Evolutionary conservation across 2,329 filamentous ascomycete species (phyloP).

Genomic region (Ophiostoma montium): DNA sequence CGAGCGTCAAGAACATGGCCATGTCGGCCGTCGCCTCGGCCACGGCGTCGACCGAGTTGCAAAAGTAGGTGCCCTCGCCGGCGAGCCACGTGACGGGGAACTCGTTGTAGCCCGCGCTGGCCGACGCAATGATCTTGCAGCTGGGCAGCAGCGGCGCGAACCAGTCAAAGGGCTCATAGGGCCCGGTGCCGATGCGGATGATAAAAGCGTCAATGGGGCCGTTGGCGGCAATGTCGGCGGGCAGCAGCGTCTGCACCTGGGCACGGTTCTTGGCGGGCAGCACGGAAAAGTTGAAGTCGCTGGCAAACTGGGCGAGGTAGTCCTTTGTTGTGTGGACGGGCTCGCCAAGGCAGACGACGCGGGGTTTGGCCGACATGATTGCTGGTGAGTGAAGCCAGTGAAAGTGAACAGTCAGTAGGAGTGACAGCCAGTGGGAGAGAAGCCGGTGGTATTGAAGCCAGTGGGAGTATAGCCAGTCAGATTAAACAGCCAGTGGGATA

Average conservation of each 20-base stretch:
- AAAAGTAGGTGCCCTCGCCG: slow-evolving; percentile 42
- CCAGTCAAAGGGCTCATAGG: slow-evolving; percentile 35
- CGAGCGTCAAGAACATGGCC: slow-evolving; percentile 57
- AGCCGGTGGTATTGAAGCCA: too few species aligned
- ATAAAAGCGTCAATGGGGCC: slow-evolving; percentile 34
- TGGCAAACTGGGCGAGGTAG: slow-evolving; percentile 25
- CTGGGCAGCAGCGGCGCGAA: slow-evolving; percentile 25
- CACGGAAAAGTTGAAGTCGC: slow-evolving; percentile 26
- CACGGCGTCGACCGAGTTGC: slow-evolving; percentile 53
- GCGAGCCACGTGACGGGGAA: slow-evolving; percentile 51
- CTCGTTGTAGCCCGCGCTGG: slow-evolving; percentile 48
- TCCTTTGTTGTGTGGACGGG: slow-evolving; percentile 25
- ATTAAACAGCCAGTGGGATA: not conserved
- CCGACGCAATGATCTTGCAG: slow-evolving; percentile 20
- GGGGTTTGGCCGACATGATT: slow-evolving; percentile 22
- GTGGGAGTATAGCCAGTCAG: too few species aligned
- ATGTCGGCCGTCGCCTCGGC: slow-evolving; percentile 59
- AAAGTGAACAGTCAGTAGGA: not conserved
- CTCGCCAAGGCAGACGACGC: slow-evolving; percentile 27
- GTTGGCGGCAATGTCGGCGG: slow-evolving; percentile 20
- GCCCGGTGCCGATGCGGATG: slow-evolving; percentile 33
- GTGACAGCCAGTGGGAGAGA: not conserved
- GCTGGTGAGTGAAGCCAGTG: too few species aligned
- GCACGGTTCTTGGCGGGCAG: slow-evolving; percentile 23
- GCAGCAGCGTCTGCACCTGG: slow-evolving; percentile 23